Percentiles rank a stretch among this genome's conserved stretches.
These are phyloP conservation scores for Peronosclerospora sorghi DNA, from an alignment of 352 stramenopile genomes.

Conservation along the genomic window DNA sequence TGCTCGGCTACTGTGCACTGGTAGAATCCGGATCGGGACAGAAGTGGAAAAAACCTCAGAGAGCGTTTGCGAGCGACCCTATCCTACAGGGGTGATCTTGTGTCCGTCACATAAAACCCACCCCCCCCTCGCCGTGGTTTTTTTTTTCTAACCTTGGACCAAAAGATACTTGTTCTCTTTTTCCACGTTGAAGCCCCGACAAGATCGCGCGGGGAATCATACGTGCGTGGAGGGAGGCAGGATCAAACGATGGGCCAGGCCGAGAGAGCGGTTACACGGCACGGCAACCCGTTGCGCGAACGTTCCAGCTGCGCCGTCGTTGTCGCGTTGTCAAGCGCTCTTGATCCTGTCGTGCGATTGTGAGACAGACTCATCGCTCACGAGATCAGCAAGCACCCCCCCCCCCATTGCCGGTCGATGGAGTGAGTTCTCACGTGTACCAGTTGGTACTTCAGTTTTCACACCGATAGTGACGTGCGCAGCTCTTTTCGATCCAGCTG, in stretches of 20 bases:
- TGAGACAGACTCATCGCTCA: constrained; percentile 14
- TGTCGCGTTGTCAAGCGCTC: constrained; percentile 25
- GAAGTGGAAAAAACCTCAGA: constrained; percentile 5
- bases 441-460: not conserved
- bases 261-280: not conserved
- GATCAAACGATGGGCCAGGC: not conserved
- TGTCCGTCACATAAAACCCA: not conserved
- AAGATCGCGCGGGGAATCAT: not conserved
- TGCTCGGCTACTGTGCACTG: constrained; percentile 1
- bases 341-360: constrained; percentile 18
- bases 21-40: constrained; percentile 3
- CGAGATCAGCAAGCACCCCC: not conserved
- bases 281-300: constrained; percentile 8
- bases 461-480: constrained; percentile 2
- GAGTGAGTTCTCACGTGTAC: no score
- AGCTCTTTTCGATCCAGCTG: constrained; percentile 15
- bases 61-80: not conserved
- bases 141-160: not conserved
- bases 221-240: no score
- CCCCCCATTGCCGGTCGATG: not conserved
- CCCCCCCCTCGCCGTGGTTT: constrained; percentile 7
- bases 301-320: constrained; percentile 18
- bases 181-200: not conserved
- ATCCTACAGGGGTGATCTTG: not conserved
- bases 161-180: constrained; percentile 11